These are phyloP conservation scores for Cynara cardunculus DNA, from an alignment of 129 eudicot genomes.

Conservation along the genomic window DNA sequence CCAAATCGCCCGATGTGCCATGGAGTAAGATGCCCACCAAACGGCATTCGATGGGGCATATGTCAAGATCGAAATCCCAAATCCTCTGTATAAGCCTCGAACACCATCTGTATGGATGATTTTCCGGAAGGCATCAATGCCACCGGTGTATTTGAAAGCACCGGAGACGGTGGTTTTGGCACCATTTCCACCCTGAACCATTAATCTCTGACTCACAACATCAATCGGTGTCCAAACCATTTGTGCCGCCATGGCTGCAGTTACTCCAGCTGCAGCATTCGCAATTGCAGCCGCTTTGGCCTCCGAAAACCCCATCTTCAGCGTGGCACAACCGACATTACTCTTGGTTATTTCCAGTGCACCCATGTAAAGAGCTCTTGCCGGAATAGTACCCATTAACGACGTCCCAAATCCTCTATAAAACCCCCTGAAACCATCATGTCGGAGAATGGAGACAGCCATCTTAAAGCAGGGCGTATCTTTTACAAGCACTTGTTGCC, in stretches of 20 bases:
- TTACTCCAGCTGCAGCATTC: slow-evolving; percentile 69
- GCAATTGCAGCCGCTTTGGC: slow-evolving; percentile 58
- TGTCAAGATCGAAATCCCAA: slow-evolving; percentile 70
- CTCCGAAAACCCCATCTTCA: slow-evolving; percentile 56
- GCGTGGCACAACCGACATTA: slow-evolving; percentile 56
- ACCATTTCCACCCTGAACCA: slow-evolving; percentile 60
- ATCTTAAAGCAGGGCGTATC: slow-evolving; percentile 48
- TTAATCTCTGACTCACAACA: slow-evolving; percentile 80
- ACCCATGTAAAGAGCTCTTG: slow-evolving; percentile 83
- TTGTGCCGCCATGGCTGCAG: slow-evolving; percentile 80
- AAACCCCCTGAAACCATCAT: slow-evolving; percentile 64
- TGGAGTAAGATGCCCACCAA: slow-evolving; percentile 86
- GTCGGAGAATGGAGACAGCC: slow-evolving; percentile 44
- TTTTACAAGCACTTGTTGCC: slow-evolving; percentile 62
- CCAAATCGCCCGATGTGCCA: slow-evolving; percentile 57
- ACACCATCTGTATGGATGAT: slow-evolving; percentile 51
- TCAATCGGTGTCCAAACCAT: slow-evolving; percentile 91
- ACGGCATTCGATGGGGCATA: slow-evolving; percentile 82
- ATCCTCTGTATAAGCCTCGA: slow-evolving; percentile 71
- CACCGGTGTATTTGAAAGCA: slow-evolving; percentile 44
- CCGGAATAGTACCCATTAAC: slow-evolving; percentile 78
- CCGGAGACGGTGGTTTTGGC: neutral
- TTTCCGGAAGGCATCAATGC: slow-evolving; percentile 65
- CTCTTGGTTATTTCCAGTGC: slow-evolving; percentile 88
- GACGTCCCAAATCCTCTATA: slow-evolving; percentile 86